These are phyloP conservation scores for Pyrus betulifolia DNA, from an alignment of 306 rosid species.

Conservation along the genomic window DNA sequence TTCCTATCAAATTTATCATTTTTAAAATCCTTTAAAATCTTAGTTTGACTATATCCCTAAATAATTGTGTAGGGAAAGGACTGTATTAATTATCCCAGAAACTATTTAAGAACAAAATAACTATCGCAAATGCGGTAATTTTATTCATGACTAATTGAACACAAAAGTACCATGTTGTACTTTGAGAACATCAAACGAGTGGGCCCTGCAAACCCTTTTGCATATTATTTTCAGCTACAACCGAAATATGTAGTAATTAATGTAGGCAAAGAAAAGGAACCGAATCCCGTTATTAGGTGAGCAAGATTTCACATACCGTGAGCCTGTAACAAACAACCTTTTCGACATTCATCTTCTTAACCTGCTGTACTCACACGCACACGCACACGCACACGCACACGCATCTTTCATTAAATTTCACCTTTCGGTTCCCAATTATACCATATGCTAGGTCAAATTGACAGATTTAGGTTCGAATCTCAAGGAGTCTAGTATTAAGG, in stretches of 20 bases:
- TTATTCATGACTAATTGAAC: background rate
- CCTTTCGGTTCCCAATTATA: background rate
- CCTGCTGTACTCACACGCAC: too few relatives aligned
- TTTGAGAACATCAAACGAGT: background rate
- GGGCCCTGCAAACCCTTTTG: background rate
- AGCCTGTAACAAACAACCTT: background rate
- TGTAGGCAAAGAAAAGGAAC: conserved; percentile 4
- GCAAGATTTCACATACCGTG: background rate
- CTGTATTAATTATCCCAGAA: too few relatives aligned
- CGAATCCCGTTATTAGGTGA: conserved; percentile 9
- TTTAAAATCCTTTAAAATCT: too few relatives aligned
- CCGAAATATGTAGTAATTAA: background rate
- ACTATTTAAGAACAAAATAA: too few relatives aligned
- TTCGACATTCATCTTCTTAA: background rate
- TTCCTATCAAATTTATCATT: too few relatives aligned
- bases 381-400: too few relatives aligned
- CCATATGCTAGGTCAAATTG: background rate
- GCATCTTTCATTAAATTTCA: background rate
- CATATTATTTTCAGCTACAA: background rate
- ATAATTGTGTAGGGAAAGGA: too few relatives aligned
- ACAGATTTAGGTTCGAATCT: too few relatives aligned
- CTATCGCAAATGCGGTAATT: background rate
- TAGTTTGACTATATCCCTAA: too few relatives aligned
- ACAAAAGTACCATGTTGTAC: background rate
- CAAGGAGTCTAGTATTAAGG: too few relatives aligned